These are phyloP conservation scores for Prillingera fragicola DNA, from an alignment of 1,284 basidiomycete genomes.

Conservation along the genomic window DNA sequence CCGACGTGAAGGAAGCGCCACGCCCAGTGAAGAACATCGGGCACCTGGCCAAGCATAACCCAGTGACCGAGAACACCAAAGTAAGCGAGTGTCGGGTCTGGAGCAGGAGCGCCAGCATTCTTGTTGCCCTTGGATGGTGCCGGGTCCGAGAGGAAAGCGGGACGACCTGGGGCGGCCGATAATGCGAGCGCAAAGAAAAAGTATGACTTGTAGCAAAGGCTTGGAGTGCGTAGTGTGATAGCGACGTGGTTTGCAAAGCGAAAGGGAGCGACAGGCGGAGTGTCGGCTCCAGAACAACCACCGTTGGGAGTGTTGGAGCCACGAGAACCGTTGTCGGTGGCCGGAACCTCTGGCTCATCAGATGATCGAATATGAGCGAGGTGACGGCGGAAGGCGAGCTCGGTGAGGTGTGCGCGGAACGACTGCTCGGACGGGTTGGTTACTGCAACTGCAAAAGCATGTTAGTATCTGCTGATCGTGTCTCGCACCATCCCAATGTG, in stretches of 20 bases:
- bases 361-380: conserved; percentile 69
- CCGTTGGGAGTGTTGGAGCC: conserved; percentile 34
- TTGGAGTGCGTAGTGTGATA: conserved; percentile 87
- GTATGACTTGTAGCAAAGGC: conserved; percentile 45
- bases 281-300: conserved; percentile 44
- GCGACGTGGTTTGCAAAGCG: conserved; percentile 87
- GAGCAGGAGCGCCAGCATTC: conserved; percentile 8
- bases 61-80: conserved; percentile 41
- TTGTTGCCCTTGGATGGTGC: conserved; percentile 13
- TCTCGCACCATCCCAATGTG: not conserved
- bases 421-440: conserved; percentile 88
- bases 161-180: conserved; percentile 46
- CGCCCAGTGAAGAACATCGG: conserved; percentile 30
- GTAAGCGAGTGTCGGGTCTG: conserved; percentile 32
- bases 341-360: conserved; percentile 52
- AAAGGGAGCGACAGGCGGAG: conserved; percentile 53
- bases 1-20: conserved; percentile 23
- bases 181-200: conserved; percentile 72
- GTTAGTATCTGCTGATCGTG: too few species aligned
- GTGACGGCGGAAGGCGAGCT: conserved; percentile 89
- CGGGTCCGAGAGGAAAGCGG: conserved; percentile 37
- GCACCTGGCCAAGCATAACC: conserved; percentile 35
- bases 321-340: conserved; percentile 20
- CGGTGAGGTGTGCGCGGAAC: conserved; percentile 88
- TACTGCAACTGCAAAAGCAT: conserved; percentile 65